These are phyloP conservation scores for Podospora conica DNA, from an alignment of 495 filamentous ascomycete species.

Conservation along the genomic window DNA sequence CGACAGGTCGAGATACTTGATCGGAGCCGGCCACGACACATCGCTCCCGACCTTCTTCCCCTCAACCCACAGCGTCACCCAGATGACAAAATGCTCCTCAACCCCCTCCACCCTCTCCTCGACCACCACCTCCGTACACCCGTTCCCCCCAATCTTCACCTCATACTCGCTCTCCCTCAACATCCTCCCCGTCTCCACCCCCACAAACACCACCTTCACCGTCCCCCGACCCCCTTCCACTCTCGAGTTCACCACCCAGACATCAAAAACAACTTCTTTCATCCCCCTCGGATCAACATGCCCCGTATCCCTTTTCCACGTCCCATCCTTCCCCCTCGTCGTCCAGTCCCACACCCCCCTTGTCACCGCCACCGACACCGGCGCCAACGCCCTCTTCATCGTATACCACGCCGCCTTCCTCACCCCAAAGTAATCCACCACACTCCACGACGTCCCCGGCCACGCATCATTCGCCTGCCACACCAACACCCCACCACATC, in stretches of 20 bases:
- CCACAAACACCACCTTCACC: slow-evolving; percentile 57
- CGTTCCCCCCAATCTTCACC: slow-evolving; percentile 52
- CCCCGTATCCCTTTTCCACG: slow-evolving; percentile 29
- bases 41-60: slow-evolving; percentile 52
- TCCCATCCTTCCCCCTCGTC: slow-evolving; percentile 25
- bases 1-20: slow-evolving; percentile 68
- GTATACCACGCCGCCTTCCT: slow-evolving; percentile 75
- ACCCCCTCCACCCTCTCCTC: slow-evolving; percentile 31
- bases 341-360: slow-evolving; percentile 59
- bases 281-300: slow-evolving; percentile 45
- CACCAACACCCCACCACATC: slow-evolving; percentile 75
- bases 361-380: slow-evolving; percentile 61
- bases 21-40: slow-evolving; percentile 73
- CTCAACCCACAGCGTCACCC: slow-evolving; percentile 38
- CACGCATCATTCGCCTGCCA: slow-evolving; percentile 95
- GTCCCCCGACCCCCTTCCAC: slow-evolving; percentile 39
- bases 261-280: slow-evolving; percentile 48
- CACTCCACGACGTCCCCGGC: slow-evolving; percentile 73
- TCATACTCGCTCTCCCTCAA: slow-evolving; percentile 38
- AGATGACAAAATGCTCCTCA: slow-evolving; percentile 41
- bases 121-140: slow-evolving; percentile 55
- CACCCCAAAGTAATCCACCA: slow-evolving; percentile 69
- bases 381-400: slow-evolving; percentile 60
- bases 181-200: slow-evolving; percentile 57
- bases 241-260: slow-evolving; percentile 63